Conservation (phyloP, 2,329 filamentous ascomycete species). For the Epichloe glyceriae region DNA sequence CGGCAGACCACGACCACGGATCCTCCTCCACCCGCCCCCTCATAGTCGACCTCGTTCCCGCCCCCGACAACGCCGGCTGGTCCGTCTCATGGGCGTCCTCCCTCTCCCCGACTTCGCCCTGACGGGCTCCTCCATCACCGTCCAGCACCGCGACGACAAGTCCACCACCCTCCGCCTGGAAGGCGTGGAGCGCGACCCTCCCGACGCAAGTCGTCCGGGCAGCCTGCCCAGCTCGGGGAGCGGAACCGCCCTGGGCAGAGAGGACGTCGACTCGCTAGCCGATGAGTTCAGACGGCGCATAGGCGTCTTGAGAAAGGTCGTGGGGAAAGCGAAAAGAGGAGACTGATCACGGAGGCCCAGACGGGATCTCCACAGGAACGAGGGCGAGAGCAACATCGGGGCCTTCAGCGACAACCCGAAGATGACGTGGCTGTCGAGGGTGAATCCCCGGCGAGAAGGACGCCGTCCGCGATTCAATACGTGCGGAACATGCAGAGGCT, state of each 20-base stretch:
- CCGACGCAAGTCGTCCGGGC: constrained; percentile 11
- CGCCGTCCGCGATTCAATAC: background rate
- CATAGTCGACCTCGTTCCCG: constrained; percentile 39
- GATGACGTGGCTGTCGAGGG: background rate
- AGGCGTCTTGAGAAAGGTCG: constrained; percentile 38
- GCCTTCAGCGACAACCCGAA: background rate
- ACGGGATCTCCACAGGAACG: background rate
- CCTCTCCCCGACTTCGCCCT: constrained; percentile 62
- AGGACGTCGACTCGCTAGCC: constrained; percentile 38
- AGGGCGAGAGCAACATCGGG: background rate
- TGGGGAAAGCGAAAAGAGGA: constrained; percentile 36
- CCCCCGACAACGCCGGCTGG: constrained; percentile 29
- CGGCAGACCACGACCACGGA: constrained; percentile 29
- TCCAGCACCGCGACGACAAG: constrained; percentile 20
- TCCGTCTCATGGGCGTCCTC: constrained; percentile 56
- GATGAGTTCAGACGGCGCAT: constrained; percentile 47
- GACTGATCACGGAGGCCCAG: constrained; percentile 15
- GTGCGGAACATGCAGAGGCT: background rate
- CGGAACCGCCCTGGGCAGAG: constrained; percentile 21
- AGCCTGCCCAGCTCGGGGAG: constrained; percentile 18
- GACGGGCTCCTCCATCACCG: constrained; percentile 29
- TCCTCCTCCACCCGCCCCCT: constrained; percentile 32
- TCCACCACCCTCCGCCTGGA: constrained; percentile 23
- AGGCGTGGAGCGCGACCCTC: constrained; percentile 25
- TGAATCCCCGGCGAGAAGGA: background rate